Evolutionary conservation across 371 early-diverging fungal genomes (phyloP).

Genomic region (Haplosporangium sp.): DNA sequence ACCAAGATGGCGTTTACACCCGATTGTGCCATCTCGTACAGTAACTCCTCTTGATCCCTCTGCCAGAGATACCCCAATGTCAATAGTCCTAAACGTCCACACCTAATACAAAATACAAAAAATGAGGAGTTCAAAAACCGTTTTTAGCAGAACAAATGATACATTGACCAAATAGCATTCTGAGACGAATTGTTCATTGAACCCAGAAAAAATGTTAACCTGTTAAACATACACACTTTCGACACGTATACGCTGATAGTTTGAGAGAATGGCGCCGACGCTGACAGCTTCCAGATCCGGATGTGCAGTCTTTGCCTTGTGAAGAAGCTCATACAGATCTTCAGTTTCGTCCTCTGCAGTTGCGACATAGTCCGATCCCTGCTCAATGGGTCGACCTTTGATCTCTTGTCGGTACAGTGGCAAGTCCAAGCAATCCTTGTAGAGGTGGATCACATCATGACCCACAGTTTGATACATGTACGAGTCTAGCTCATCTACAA

Average conservation of each 20-base stretch:
- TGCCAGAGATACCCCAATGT: slow-evolving; percentile 96
- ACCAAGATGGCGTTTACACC: slow-evolving; percentile 90
- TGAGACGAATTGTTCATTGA: neutral
- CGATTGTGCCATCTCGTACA: slow-evolving; percentile 93
- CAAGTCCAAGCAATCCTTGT: slow-evolving; percentile 90
- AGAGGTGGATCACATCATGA: slow-evolving; percentile 86
- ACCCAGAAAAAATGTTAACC: neutral
- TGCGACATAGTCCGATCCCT: slow-evolving; percentile 72
- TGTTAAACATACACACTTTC: slow-evolving; percentile 83
- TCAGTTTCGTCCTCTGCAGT: slow-evolving; percentile 95
- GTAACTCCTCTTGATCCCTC: slow-evolving; percentile 86
- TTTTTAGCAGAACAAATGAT: no score
- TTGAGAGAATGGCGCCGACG: slow-evolving; percentile 98
- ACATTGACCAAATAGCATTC: no score
- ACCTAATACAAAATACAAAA: slow-evolving; percentile 60
- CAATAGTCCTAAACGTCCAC: slow-evolving; percentile 83
- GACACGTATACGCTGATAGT: slow-evolving; percentile 98
- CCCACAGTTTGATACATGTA: slow-evolving; percentile 99
- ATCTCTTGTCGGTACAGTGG: slow-evolving; percentile 91
- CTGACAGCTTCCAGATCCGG: slow-evolving; percentile 93
- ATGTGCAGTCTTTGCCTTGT: slow-evolving; percentile 62
- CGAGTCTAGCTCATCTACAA: slow-evolving; percentile 92
- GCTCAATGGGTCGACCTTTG: slow-evolving; percentile 76
- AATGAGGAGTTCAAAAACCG: neutral
- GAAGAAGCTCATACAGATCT: slow-evolving; percentile 88